phyloP scores from a whole-genome alignment of 2,329 filamentous ascomycete species.

The Penicillium sumatraense region DNA sequence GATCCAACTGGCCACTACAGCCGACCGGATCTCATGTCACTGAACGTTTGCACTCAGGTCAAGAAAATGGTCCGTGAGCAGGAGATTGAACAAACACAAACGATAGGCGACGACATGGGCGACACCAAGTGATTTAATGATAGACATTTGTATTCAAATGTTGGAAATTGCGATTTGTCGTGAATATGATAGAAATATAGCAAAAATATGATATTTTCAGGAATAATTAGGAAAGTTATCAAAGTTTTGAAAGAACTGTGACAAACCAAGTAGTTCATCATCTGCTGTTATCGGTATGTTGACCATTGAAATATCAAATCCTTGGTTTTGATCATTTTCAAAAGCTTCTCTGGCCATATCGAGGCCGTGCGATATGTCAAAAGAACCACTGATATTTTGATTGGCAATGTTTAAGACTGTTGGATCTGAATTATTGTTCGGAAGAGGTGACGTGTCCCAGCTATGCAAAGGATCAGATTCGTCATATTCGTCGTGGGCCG shows the following conservation, averaged over 20 bases:
- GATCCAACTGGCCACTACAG: slow-evolving; percentile 13
- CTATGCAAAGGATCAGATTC: background rate
- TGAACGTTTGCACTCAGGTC: background rate
- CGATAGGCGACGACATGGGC: background rate
- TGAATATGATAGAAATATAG: too few species aligned
- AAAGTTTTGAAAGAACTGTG: background rate
- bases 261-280: background rate
- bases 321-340: too few species aligned
- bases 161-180: too few species aligned
- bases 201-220: background rate
- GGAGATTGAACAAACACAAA: background rate
- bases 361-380: background rate
- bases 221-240: background rate
- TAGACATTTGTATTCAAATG: background rate
- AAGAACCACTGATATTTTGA: background rate
- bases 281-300: background rate
- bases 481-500: background rate
- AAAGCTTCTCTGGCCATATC: background rate
- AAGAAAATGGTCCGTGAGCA: slow-evolving; percentile 10
- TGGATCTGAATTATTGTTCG: background rate
- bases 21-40: slow-evolving; percentile 16
- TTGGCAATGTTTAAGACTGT: background rate
- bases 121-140: background rate
- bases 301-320: background rate
- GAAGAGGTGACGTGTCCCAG: background rate